phyloP scores from a whole-genome alignment of 2,329 filamentous ascomycete genomes.

The Monilinia aucupariae region DNA sequence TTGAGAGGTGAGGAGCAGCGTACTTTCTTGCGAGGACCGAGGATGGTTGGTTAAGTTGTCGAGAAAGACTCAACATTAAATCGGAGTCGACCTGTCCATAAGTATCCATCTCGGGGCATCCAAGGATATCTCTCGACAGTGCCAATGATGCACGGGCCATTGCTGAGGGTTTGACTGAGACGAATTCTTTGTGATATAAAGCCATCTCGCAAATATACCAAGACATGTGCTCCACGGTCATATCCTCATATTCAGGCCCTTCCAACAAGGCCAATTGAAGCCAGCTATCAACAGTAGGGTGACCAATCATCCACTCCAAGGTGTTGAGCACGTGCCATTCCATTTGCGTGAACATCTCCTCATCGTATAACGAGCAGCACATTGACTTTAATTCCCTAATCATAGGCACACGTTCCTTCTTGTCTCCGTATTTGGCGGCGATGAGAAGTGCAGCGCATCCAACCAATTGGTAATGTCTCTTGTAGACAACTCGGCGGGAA shows the following conservation, averaged over 20 bases:
- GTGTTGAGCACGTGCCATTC: conserved; percentile 99
- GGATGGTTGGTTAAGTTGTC: conserved; percentile 62
- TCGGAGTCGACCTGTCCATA: conserved; percentile 66
- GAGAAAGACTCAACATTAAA: conserved; percentile 48
- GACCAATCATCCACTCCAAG: conserved; percentile 90
- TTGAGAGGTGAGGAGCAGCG: conserved; percentile 57
- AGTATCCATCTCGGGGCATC: conserved; percentile 66
- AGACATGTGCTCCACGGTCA: conserved; percentile 90
- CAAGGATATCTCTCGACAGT: conserved; percentile 79
- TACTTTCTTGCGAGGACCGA: conserved; percentile 65
- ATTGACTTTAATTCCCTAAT: conserved; percentile 97
- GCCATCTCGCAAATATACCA: conserved; percentile 93
- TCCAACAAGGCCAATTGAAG: conserved; percentile 81
- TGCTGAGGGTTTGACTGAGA: conserved; percentile 83
- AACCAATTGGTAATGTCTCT: conserved; percentile 97
- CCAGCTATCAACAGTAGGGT: conserved; percentile 93
- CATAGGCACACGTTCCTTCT: conserved; percentile 97
- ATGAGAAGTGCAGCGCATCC: conserved; percentile 94
- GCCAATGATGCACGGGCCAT: conserved; percentile 85
- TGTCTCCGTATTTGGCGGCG: conserved; percentile 96
- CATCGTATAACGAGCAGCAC: conserved; percentile 97
- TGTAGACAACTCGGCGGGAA: conserved; percentile 95
- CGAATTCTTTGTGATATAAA: conserved; percentile 94
- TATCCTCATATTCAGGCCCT: conserved; percentile 61
- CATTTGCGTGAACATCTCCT: conserved; percentile 99